Conservation (phyloP, 2,329 filamentous ascomycete species). For the Cryphonectria japonica region DNA sequence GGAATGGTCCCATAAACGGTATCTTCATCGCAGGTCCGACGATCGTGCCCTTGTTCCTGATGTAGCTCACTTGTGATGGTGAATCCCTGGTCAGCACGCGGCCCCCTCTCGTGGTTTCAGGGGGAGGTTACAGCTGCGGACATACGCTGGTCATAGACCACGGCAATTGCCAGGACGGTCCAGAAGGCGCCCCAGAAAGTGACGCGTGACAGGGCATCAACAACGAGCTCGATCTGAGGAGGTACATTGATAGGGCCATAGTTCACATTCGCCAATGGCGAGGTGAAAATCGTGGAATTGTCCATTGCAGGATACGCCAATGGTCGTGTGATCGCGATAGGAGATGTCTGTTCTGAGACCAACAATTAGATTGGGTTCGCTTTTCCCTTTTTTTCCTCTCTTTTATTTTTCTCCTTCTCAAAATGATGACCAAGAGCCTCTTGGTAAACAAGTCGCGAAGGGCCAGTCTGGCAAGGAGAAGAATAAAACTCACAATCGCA, state of each 20-base stretch:
- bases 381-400: neutral
- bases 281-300: constrained; percentile 68
- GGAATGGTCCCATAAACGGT: constrained; percentile 93
- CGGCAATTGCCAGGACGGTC: constrained; percentile 70
- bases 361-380: constrained; percentile 1
- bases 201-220: constrained; percentile 60
- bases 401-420: neutral
- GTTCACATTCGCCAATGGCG: constrained; percentile 67
- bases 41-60: constrained; percentile 75
- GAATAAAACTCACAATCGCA: neutral
- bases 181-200: constrained; percentile 66
- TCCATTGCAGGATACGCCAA: constrained; percentile 46
- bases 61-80: constrained; percentile 68
- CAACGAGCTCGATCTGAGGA: constrained; percentile 58
- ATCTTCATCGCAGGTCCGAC: constrained; percentile 75
- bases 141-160: constrained; percentile 91
- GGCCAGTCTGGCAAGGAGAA: neutral
- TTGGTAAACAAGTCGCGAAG: neutral
- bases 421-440: neutral
- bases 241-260: constrained; percentile 54
- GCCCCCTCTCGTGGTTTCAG: neutral
- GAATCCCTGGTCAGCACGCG: constrained; percentile 20
- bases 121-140: constrained; percentile 30
- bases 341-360: neutral
- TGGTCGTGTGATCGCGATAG: constrained; percentile 13